These are phyloP conservation scores for Cryphonectria parasitica DNA, from an alignment of 2,329 filamentous ascomycete genomes.

Conservation along the genomic window DNA sequence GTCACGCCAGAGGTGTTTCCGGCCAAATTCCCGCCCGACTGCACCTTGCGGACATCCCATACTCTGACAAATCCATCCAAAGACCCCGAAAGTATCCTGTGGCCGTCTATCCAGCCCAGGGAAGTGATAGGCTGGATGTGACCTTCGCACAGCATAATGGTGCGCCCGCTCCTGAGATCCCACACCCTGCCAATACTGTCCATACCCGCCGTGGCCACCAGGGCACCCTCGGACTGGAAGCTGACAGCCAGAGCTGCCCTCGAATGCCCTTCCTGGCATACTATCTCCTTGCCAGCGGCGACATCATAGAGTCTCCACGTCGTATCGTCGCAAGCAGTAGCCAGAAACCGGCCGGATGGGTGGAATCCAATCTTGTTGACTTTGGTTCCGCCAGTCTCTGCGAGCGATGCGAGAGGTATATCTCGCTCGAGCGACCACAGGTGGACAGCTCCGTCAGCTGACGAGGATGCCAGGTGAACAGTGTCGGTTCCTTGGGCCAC, in stretches of 20 bases:
- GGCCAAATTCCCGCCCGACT: slow-evolving; percentile 80
- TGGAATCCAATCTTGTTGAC: slow-evolving; percentile 95
- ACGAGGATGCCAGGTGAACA: slow-evolving; percentile 88
- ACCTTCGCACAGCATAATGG: slow-evolving; percentile 92
- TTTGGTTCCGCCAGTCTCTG: slow-evolving; percentile 53
- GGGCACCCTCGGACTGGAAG: slow-evolving; percentile 89
- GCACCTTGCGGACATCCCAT: slow-evolving; percentile 93
- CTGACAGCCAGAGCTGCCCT: slow-evolving; percentile 88
- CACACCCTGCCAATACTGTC: slow-evolving; percentile 95
- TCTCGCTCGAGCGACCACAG: slow-evolving; percentile 90
- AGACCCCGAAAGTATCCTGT: slow-evolving; percentile 90
- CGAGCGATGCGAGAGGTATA: slow-evolving; percentile 64
- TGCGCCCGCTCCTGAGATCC: slow-evolving; percentile 90
- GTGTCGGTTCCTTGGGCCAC: slow-evolving; percentile 70
- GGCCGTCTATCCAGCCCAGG: slow-evolving; percentile 90
- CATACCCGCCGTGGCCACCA: slow-evolving; percentile 88
- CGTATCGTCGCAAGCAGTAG: slow-evolving; percentile 92
- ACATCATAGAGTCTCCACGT: slow-evolving; percentile 98
- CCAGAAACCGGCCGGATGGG: slow-evolving; percentile 85
- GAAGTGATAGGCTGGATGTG: slow-evolving; percentile 94
- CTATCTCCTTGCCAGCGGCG: slow-evolving; percentile 78
- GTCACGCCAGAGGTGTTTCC: slow-evolving; percentile 91
- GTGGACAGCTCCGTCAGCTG: slow-evolving; percentile 84
- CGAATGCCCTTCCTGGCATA: slow-evolving; percentile 92
- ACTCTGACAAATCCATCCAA: slow-evolving; percentile 97